These are phyloP conservation scores for Epichloe elymi DNA, from an alignment of 2,329 filamentous ascomycete species.

Conservation along the genomic window DNA sequence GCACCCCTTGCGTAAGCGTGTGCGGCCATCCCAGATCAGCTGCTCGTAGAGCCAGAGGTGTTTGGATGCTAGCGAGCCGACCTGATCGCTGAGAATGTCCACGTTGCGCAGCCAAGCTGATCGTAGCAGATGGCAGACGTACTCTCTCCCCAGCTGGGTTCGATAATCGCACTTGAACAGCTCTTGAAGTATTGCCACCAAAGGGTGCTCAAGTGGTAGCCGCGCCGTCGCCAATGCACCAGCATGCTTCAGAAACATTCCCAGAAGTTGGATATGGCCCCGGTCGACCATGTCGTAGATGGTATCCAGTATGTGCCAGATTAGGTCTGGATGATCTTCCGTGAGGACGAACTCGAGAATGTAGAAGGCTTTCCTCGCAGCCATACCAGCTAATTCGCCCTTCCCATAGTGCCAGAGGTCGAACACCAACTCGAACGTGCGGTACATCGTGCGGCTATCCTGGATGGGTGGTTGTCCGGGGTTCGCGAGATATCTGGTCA, in stretches of 20 bases:
- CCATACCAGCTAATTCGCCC: constrained; percentile 23
- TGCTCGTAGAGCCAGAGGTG: constrained; percentile 26
- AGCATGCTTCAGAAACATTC: constrained; percentile 22
- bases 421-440: constrained; percentile 25
- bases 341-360: constrained; percentile 23
- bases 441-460: constrained; percentile 27
- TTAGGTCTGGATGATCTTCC: constrained; percentile 23
- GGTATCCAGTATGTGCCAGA: constrained; percentile 26
- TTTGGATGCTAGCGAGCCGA: constrained; percentile 16
- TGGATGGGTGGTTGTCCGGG: constrained; percentile 23
- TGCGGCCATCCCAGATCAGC: constrained; percentile 25
- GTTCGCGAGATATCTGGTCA: constrained; percentile 22
- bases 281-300: constrained; percentile 25
- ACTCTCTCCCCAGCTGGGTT: constrained; percentile 19
- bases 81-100: constrained; percentile 18
- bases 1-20: constrained; percentile 19
- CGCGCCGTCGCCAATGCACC: constrained; percentile 15
- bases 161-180: constrained; percentile 19
- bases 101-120: constrained; percentile 26
- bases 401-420: constrained; percentile 24
- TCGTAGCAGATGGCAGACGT: constrained; percentile 20
- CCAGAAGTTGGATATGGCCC: constrained; percentile 21
- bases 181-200: constrained; percentile 20
- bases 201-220: constrained; percentile 20
- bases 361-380: constrained; percentile 22